Percentiles rank a stretch among this genome's conserved stretches.
Evolutionary conservation across 2,329 filamentous ascomycete species (phyloP).

Genomic region (Monosporascus sp.): DNA sequence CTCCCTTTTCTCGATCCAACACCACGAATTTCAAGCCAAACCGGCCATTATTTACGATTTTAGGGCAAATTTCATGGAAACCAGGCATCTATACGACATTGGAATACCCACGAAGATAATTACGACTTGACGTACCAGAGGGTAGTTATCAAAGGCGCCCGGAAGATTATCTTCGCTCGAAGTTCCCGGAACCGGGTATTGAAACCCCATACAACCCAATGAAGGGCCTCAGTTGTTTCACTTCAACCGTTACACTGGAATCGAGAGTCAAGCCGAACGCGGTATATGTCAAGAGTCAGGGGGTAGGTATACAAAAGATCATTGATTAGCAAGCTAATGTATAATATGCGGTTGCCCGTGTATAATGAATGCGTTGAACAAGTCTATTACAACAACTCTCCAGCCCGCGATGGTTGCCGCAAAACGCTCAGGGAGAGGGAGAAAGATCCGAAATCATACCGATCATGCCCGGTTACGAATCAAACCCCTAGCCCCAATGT

Average conservation of each 20-base stretch:
- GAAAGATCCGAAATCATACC: neutral
- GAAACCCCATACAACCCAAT: neutral
- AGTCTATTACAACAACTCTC: neutral
- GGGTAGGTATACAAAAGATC: neutral
- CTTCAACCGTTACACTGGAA: neutral
- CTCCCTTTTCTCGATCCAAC: no score
- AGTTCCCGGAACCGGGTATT: no score
- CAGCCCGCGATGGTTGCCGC: neutral
- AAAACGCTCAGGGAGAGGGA: neutral
- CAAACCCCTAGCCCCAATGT: neutral
- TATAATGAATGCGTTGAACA: neutral
- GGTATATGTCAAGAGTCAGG: neutral
- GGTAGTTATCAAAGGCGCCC: no score
- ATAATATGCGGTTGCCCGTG: neutral
- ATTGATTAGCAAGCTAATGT: neutral
- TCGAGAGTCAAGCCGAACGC: neutral
- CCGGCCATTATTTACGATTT: no score
- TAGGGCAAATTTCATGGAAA: no score
- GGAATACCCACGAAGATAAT: no score
- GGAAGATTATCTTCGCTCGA: no score
- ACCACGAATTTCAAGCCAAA: no score
- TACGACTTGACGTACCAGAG: no score
- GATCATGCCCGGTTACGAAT: neutral
- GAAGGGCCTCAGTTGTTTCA: neutral
- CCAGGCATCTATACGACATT: no score